Base-by-base conservation (phyloP, 2,329 filamentous ascomycete genomes). In the Aspergillus calidoustus region DNA sequence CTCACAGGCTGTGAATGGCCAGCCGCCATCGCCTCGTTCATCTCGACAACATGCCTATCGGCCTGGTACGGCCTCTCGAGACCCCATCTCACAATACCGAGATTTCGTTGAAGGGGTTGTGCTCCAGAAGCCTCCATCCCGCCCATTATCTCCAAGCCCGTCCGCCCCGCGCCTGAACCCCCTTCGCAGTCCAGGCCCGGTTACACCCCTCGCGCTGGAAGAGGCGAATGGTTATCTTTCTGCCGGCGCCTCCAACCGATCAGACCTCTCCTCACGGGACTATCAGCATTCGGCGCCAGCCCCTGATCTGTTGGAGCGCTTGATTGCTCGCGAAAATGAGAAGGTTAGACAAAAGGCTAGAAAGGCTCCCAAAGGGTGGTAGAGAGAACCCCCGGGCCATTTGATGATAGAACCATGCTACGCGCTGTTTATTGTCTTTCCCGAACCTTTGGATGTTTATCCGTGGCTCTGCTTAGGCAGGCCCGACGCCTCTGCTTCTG, bases 151-250 rank as follows among this genome's bases (percentile, higher is more conserved):
- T 48, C 70, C 68, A 69, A 76, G 68, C 48, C 80, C 80, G n/a
- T 75, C 76, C 11, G 78, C 79, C 17, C 80, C 80, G 7, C 76
- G 79, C 6, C 67, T 82, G 17, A 78, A 80, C 51, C 80, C 80
- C 22, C 71, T 81, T 11, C 74, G 75, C 41, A 82, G 80, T 55
- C 80, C 80, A 1, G 80, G 80, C 2, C 78, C 79, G 0, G 80
- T 82, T 41, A 82, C 80, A 4, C 80, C 80, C 13, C 68, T 82
- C 52, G 76, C 72, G 1, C 71, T 82, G 8, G 78, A 78, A 55
- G 72, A 79, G 34, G 70, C 74, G 7, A 74, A 77, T 47, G 77
- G 76, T 54, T 82, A 81, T 59, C 71, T 82, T 11, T 71, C 72
- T 5, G 72, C 74, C 7, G 77, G 78, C 23, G 65, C 71, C 28